Percentiles rank a stretch among this genome's conserved stretches.
These are phyloP conservation scores for Lotus japonicus DNA, from an alignment of 306 rosid genomes.

Conservation along the genomic window DNA sequence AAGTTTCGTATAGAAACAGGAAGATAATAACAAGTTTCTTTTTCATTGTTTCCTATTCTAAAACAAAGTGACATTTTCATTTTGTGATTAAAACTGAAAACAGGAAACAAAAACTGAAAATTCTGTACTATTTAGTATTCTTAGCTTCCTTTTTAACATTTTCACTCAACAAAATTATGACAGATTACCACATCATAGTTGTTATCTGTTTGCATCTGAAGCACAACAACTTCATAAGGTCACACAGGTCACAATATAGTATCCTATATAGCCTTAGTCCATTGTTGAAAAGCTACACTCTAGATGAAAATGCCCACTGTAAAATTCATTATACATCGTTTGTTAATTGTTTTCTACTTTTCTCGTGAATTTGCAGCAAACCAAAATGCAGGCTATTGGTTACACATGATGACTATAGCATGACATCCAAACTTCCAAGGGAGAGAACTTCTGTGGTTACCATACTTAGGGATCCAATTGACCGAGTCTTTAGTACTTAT, in stretches of 20 bases:
- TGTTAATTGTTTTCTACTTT: constrained; percentile 12
- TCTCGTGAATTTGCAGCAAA: constrained; percentile 49
- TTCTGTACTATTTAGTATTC: background rate
- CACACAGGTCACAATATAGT: background rate
- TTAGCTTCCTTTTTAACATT: background rate
- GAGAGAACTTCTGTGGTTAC: constrained; percentile 89
- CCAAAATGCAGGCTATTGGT: constrained; percentile 72
- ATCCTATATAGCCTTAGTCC: constrained; percentile 4
- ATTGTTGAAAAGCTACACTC: constrained; percentile 9
- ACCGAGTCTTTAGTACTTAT: constrained; percentile 84
- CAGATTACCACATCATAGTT: background rate
- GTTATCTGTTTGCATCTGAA: constrained; percentile 16
- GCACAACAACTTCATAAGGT: constrained; percentile 15
- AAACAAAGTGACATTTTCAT: too few relatives aligned
- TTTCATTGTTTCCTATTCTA: too few relatives aligned
- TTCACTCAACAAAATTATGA: constrained; percentile 15
- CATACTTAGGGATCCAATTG: constrained; percentile 89
- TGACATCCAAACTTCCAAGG: constrained; percentile 78
- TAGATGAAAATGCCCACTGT: background rate
- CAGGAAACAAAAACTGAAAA: too few relatives aligned
- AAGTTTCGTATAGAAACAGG: too few relatives aligned
- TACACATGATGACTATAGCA: constrained; percentile 94
- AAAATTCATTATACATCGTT: constrained; percentile 1
- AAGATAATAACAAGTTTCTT: too few relatives aligned
- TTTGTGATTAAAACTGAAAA: too few relatives aligned